phyloP scores from a whole-genome alignment of 192 early-diverging fungal species.

The Gigaspora rosea region DNA sequence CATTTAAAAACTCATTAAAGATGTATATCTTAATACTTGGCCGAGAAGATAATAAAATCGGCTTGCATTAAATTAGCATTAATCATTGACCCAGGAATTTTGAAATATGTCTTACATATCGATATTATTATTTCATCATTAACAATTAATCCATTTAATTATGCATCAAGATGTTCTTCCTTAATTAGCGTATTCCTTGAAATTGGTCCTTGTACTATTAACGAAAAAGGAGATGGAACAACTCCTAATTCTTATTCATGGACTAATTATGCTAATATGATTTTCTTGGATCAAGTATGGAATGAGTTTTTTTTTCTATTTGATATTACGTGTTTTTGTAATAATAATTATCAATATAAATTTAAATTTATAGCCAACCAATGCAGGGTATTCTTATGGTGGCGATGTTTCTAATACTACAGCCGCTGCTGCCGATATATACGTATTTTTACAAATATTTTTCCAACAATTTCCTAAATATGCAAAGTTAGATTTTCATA shows the following conservation, averaged over 20 bases:
- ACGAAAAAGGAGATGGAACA: conserved; percentile 68
- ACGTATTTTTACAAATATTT: conserved; percentile 93
- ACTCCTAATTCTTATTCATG: conserved; percentile 76
- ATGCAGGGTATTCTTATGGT: conserved; percentile 91
- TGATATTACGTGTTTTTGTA: background rate
- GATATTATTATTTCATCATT: background rate
- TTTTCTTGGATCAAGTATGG: conserved; percentile 77
- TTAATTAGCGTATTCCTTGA: conserved; percentile 80
- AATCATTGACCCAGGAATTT: too few species aligned
- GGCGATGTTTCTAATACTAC: conserved; percentile 70
- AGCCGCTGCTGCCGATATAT: conserved; percentile 83
- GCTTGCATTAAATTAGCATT: too few species aligned
- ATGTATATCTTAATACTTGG: too few species aligned
- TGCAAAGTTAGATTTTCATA: conserved; percentile 73
- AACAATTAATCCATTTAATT: background rate
- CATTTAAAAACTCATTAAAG: too few species aligned
- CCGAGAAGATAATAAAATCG: too few species aligned
- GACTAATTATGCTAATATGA: conserved; percentile 87
- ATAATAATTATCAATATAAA: conserved; percentile 5
- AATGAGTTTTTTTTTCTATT: too few species aligned
- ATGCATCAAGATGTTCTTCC: conserved; percentile 59
- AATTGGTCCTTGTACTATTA: conserved; percentile 84
- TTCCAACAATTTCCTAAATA: conserved; percentile 86
- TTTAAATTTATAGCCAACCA: conserved; percentile 61
- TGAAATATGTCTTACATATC: too few species aligned